Conservation (phyloP, 2,329 filamentous ascomycete genomes). For the Colletotrichum cuscutae region DNA sequence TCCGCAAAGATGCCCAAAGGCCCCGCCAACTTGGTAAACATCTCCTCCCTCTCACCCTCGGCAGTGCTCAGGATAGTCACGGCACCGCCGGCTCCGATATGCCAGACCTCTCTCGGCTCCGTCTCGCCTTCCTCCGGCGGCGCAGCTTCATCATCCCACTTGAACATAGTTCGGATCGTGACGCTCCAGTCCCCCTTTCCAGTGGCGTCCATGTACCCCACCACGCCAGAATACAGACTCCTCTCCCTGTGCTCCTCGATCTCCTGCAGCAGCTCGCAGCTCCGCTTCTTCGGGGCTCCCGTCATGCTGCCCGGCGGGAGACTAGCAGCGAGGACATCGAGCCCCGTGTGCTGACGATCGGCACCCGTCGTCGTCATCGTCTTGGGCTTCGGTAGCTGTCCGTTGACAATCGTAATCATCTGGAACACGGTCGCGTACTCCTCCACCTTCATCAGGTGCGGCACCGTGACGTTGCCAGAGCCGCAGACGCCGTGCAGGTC, state of each 20-base stretch:
- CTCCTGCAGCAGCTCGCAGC: slow-evolving; percentile 80
- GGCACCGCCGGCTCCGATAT: slow-evolving; percentile 88
- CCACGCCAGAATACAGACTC: slow-evolving; percentile 86
- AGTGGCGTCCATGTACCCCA: slow-evolving; percentile 89
- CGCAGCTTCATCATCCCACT: slow-evolving; percentile 70
- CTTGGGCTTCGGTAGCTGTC: slow-evolving; percentile 58
- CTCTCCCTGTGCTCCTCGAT: slow-evolving; percentile 74
- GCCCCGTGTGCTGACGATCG: slow-evolving; percentile 61
- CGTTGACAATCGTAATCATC: slow-evolving; percentile 89
- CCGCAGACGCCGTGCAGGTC: slow-evolving; percentile 89
- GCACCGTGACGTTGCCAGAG: slow-evolving; percentile 76
- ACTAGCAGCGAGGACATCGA: slow-evolving; percentile 80
- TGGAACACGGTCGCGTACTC: slow-evolving; percentile 93
- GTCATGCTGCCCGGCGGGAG: slow-evolving; percentile 96
- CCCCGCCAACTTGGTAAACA: slow-evolving; percentile 79
- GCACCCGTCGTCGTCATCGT: slow-evolving; percentile 21
- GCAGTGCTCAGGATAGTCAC: slow-evolving; percentile 86
- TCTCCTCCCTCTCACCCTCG: slow-evolving; percentile 88
- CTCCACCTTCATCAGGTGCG: slow-evolving; percentile 85
- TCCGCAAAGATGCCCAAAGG: slow-evolving; percentile 63
- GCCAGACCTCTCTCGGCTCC: slow-evolving; percentile 72
- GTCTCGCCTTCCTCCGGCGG: slow-evolving; percentile 42
- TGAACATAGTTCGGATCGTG: slow-evolving; percentile 84
- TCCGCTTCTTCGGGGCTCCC: slow-evolving; percentile 92
- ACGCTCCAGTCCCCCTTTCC: slow-evolving; percentile 93